A percentile compares a stretch with the other conserved stretches of the same genome.
Evolutionary conservation across 176 grass and related monocot genomes (phyloP).

Genomic region (Hordeum vulgare): DNA sequence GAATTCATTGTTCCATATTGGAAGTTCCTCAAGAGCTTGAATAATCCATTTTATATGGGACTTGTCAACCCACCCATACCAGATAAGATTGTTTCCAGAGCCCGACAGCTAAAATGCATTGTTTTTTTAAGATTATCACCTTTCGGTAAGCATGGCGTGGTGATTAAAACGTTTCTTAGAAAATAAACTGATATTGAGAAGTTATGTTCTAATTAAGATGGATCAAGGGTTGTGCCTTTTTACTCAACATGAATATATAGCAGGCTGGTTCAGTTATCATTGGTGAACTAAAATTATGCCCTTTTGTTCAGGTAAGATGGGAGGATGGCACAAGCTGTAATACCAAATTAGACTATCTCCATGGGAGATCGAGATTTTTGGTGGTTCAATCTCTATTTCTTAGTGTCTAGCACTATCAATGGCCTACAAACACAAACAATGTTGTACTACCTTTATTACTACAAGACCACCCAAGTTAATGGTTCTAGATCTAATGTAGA

Average conservation of each 20-base stretch:
- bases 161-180: neutral
- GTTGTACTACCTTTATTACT: no score
- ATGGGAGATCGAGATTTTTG: constrained; percentile 76
- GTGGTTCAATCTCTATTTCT: constrained; percentile 39
- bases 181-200: neutral
- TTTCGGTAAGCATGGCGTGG: neutral
- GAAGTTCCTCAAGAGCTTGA: neutral
- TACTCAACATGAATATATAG: constrained; percentile 1
- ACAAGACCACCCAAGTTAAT: no score
- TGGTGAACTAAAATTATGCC: neutral
- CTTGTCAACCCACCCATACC: no score
- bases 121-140: neutral
- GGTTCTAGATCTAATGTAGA: no score
- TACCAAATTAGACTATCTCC: constrained; percentile 69
- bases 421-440: no score
- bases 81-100: no score
- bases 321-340: constrained; percentile 47
- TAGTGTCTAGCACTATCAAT: constrained; percentile 34
- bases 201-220: neutral
- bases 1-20: neutral
- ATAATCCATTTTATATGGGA: neutral
- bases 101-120: no score
- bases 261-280: neutral
- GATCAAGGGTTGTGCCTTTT: neutral
- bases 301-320: constrained; percentile 66